Base-by-base conservation (phyloP, 306 rosid genomes). In the Fagus sylvatica region DNA sequence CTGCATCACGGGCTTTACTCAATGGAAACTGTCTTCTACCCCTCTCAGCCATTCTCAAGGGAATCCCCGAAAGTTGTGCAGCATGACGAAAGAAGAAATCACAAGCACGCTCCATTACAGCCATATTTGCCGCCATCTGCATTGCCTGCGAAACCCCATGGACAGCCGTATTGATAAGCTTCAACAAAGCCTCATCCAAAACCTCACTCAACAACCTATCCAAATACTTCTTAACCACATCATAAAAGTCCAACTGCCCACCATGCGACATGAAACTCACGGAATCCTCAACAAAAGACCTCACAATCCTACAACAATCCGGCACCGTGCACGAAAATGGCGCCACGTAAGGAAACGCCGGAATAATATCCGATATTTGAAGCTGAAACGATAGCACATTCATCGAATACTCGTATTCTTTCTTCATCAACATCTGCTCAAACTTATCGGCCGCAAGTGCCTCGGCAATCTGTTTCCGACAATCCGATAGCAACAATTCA, bases 71-170 rank as follows among this genome's bases (percentile, higher is more conserved):
- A 53, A 95, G 98, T 88, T 95, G 99, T 33, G 98, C 99, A 39
- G 99, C 99, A 54, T 95, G 99, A 57, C 98, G 96, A 74, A 93
- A 91, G 92, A 95, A 91, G 79, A 95, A 95, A 84, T 95, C 99
- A 68, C 99, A 92, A 0, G 99, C 99, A 39, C 97, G 97, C 84
- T 95, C 99, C 72, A 93, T 37, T 16, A 95, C 99, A 40, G 91
- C 91, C 99, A 95, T 91, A 76, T 95, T 95, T 19, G 98, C 99
- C 5, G 99, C 99, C 69, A 95, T 86, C 79, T 92, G 99, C 99
- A 95, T 95, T 17, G 98, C 99, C 81, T 88, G 99, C 64, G 96
- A 55, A 33, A 95, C 99, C 39, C 93, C 99, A 75, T 78, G 91
- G 46, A 93, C 83, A 4, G 97, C 85, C 0, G 94, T 75, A 86